A percentile compares a stretch with the other conserved stretches of the same genome.
Conservation (phyloP, 805 yeast genomes). For the Cyberlindnera maclurae region DNA sequence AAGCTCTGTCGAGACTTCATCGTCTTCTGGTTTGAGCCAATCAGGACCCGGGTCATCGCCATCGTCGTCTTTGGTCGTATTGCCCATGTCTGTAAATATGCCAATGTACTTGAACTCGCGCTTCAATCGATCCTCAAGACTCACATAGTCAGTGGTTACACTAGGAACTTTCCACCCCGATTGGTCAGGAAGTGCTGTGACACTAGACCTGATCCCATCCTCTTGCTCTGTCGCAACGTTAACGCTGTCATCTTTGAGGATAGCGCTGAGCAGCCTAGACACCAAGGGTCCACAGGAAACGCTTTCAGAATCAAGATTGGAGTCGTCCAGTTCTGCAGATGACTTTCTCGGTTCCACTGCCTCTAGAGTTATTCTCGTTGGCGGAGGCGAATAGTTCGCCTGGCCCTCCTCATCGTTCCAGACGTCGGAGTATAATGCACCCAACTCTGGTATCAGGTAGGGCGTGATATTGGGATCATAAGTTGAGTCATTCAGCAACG, state of each 20-base stretch:
- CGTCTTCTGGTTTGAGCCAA: slow-evolving; percentile 87
- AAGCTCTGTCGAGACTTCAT: slow-evolving; percentile 83
- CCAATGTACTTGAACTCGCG: slow-evolving; percentile 89
- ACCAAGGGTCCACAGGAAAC: slow-evolving; percentile 90
- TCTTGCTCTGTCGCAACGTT: slow-evolving; percentile 18
- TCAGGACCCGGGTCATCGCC: slow-evolving; percentile 29
- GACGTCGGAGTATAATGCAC: slow-evolving; percentile 70
- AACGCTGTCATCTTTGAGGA: slow-evolving; percentile 39
- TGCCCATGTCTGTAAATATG: slow-evolving; percentile 57
- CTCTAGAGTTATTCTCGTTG: slow-evolving; percentile 35
- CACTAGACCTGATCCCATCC: slow-evolving; percentile 19
- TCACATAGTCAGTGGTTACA: slow-evolving; percentile 55
- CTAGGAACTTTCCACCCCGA: slow-evolving; percentile 42
- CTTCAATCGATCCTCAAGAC: slow-evolving; percentile 81
- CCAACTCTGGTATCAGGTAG: slow-evolving; percentile 76
- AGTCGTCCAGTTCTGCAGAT: slow-evolving; percentile 51
- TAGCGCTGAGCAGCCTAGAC: slow-evolving; percentile 74
- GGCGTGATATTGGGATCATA: slow-evolving; percentile 71
- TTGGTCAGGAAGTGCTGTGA: slow-evolving; percentile 31
- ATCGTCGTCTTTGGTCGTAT: slow-evolving; percentile 14
- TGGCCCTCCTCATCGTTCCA: slow-evolving; percentile 82
- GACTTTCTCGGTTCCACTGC: slow-evolving; percentile 49
- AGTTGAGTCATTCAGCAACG: slow-evolving; percentile 29
- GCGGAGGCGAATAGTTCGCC: slow-evolving; percentile 42
- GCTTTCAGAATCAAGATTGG: slow-evolving; percentile 58